Base-by-base conservation (phyloP, 2,329 filamentous ascomycete species). In the Amylocarpus encephaloides region DNA sequence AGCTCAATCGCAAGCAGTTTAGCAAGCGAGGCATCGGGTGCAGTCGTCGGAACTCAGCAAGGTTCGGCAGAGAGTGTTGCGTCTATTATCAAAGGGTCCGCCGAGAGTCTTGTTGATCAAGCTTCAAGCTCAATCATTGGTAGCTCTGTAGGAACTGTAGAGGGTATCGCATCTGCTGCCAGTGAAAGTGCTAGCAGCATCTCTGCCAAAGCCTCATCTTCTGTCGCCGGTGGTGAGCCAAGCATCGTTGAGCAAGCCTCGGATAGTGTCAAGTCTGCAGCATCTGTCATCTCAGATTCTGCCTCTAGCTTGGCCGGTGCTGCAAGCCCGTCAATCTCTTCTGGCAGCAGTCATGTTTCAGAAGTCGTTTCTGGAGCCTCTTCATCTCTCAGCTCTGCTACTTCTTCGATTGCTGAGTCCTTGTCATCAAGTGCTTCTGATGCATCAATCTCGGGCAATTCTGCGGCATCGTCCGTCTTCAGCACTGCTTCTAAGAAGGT, bases 401-500 rank as follows among this genome's bases (percentile, higher is more conserved):
- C 59, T 6, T 62, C 62, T 1, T 61, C 71, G 55, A 32, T 62
- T 39, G 66, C 64, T 6, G 66, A 59, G 22, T 62, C 59, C 12
- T 58, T 65, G 13, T 67, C 69, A 6, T 57, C 64, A 18, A 62
- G 59, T 52, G 57, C 62, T 36, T 61, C 61, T 4, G 57, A 63
- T 38, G 59, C 50, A 11, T 61, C 58, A 2, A 61, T 51, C 35
- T 59, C 62, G 29, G 26, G 57, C 9, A 60, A 53, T 39, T 63
- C 61, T 4, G 58, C 50, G 2, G 58, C 57, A 18, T 62, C 62
- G 2, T 59, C 58, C 3, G 58, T 53, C 11, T 60, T 57, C 16
- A 59, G 58, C 33, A 54, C 58, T n/a, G 59, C 64, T n/a, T 67
- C 71, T 1, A 71, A 70, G 57, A 78, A 77, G 61, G 74, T 80